These are phyloP conservation scores for Dillenia turbinata DNA, from an alignment of 164 flowering plant species.

Conservation along the genomic window DNA sequence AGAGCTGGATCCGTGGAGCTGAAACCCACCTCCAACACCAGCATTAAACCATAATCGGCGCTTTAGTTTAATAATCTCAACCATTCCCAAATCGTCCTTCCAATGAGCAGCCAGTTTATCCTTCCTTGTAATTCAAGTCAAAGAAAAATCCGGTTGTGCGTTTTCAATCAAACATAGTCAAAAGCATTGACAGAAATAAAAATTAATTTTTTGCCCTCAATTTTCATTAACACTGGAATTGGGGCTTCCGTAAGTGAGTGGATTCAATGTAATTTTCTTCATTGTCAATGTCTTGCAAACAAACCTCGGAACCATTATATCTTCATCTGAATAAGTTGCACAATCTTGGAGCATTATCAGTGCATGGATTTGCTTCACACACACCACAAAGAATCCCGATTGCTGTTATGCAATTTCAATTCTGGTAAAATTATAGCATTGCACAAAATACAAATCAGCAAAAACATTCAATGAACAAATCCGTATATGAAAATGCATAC, in stretches of 20 bases:
- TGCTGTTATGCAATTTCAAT: too few species aligned
- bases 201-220: not conserved
- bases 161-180: not conserved
- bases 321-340: conserved; percentile 25
- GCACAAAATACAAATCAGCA: too few species aligned
- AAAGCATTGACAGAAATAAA: not conserved
- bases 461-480: too few species aligned
- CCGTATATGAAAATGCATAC: too few species aligned
- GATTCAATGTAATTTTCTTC: conserved; percentile 26
- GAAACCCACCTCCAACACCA: too few species aligned
- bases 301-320: conserved; percentile 25
- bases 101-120: too few species aligned
- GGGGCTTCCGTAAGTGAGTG: conserved; percentile 32
- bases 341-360: conserved; percentile 17
- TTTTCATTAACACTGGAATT: conserved; percentile 28
- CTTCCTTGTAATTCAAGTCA: conserved; percentile 26
- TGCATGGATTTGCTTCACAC: not conserved
- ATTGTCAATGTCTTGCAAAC: conserved; percentile 21
- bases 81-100: too few species aligned
- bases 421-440: too few species aligned
- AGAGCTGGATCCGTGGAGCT: too few species aligned
- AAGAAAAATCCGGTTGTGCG: not conserved
- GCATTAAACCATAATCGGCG: too few species aligned
- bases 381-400: too few species aligned
- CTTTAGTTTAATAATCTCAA: too few species aligned